Base-by-base conservation (phyloP, 192 early-diverging fungal species). In the Backusella circina region DNA sequence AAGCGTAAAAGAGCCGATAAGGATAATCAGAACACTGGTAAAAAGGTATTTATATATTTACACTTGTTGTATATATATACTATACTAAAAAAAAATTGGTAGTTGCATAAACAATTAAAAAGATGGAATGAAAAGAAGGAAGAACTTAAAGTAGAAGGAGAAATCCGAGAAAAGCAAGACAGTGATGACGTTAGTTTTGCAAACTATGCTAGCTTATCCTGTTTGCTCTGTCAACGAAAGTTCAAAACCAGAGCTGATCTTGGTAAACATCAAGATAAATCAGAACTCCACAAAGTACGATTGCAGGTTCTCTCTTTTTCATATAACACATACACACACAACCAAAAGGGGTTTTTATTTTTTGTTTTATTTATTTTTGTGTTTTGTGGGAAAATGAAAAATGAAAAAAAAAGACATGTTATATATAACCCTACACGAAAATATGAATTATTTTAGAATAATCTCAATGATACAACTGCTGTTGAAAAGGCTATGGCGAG, bases 211-310 rank as follows among this genome's bases (percentile, higher is more conserved):
- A 23, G 38, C 13, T 28, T 70, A 7, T 30, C 90, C 31, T 91
- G 90, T 75, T 65, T 91, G 12, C 71, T 91, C 12, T 91, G 90
- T 65, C 87, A 91, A 69, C 79, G 90, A n/a, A 83, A 84, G 38
- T 84, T 91, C 67, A 87, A 88, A 57, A 69, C 80, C 1, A 38
- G 68, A 16, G 76, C 84, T 37, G 87, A 90, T 31, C 66, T 91
- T 32, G 50, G 68, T 12, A 87, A 86, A 75, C 90, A 91, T 71
- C 84, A 88, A 70, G 51, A 76, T 12, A 77, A 86, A 26, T 91
- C 90, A 31, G 85, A 84, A 32, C 79, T 91, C 21, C 90, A 91
- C 79, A 91, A 91, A 79, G 77, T 79, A 74, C 47, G 67, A 77
- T 41, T 33, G 16, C 51, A 35, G 36, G n/a, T n/a, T n/a, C n/a